Conservation (phyloP, 2,329 filamentous ascomycete species). For the Polychaeton citri region DNA sequence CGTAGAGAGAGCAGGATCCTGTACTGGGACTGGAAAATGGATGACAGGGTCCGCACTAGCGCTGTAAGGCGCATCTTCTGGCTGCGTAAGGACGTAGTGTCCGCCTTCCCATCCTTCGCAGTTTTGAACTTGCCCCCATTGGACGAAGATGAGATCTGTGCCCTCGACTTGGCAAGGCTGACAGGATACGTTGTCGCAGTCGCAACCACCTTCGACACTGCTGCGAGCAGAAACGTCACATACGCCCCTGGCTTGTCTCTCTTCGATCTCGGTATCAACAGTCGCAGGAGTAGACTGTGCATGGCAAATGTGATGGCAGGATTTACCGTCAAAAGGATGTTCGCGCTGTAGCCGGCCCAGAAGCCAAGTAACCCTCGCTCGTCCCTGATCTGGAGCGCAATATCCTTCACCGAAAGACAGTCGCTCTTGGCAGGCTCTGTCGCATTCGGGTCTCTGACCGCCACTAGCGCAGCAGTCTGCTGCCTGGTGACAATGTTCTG, state of each 20-base stretch:
- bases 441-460: constrained; percentile 24
- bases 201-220: constrained; percentile 64
- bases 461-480: constrained; percentile 51
- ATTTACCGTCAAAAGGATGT: constrained; percentile 67
- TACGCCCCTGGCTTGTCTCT: constrained; percentile 39
- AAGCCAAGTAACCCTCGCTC: constrained; percentile 65
- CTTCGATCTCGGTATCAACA: constrained; percentile 41
- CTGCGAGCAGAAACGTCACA: constrained; percentile 54
- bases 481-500: constrained; percentile 72
- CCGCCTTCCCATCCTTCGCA: constrained; percentile 3
- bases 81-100: background rate
- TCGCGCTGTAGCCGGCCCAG: constrained; percentile 80
- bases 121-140: constrained; percentile 12
- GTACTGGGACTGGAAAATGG: constrained; percentile 16
- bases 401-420: constrained; percentile 36
- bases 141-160: constrained; percentile 46
- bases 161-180: constrained; percentile 67
- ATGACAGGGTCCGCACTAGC: constrained; percentile 4
- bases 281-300: constrained; percentile 49
- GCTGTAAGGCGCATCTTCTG: constrained; percentile 5
- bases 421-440: constrained; percentile 13
- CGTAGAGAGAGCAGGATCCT: constrained; percentile 16
- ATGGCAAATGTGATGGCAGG: constrained; percentile 76
- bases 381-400: constrained; percentile 47
- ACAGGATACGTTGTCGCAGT: constrained; percentile 73